phyloP scores from a whole-genome alignment of 179 eudicot species.

The Carnegiea gigantea region DNA sequence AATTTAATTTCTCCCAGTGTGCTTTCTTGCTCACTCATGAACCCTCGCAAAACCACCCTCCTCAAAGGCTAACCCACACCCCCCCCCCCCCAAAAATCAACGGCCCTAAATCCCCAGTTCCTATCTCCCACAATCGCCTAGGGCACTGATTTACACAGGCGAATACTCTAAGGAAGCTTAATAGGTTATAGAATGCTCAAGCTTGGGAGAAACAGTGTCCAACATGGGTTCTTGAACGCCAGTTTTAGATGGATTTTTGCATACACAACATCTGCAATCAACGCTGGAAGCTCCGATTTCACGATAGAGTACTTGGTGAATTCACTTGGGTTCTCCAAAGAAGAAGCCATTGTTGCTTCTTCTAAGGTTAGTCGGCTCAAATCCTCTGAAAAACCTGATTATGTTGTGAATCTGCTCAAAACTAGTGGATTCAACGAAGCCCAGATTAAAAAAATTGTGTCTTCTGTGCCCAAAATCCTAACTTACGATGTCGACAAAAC shows the following conservation, averaged over 20 bases:
- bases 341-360: constrained; percentile 26
- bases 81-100: too few species aligned
- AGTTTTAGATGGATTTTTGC: neutral
- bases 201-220: constrained; percentile 9
- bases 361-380: constrained; percentile 17
- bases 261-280: constrained; percentile 12
- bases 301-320: constrained; percentile 16
- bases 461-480: constrained; percentile 16
- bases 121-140: too few species aligned
- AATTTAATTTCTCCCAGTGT: too few species aligned
- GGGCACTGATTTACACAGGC: too few species aligned
- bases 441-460: constrained; percentile 23
- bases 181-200: neutral
- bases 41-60: neutral
- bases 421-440: constrained; percentile 20
- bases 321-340: constrained; percentile 26
- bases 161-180: too few species aligned
- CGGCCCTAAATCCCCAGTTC: too few species aligned
- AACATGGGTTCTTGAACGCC: neutral
- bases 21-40: too few species aligned
- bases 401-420: constrained; percentile 15
- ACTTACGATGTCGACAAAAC: constrained; percentile 20
- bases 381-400: constrained; percentile 24
- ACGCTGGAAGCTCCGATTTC: neutral
- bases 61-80: neutral